Evolutionary conservation across 805 yeast genomes (phyloP).

Genomic region (Brettanomyces naardenensis): DNA sequence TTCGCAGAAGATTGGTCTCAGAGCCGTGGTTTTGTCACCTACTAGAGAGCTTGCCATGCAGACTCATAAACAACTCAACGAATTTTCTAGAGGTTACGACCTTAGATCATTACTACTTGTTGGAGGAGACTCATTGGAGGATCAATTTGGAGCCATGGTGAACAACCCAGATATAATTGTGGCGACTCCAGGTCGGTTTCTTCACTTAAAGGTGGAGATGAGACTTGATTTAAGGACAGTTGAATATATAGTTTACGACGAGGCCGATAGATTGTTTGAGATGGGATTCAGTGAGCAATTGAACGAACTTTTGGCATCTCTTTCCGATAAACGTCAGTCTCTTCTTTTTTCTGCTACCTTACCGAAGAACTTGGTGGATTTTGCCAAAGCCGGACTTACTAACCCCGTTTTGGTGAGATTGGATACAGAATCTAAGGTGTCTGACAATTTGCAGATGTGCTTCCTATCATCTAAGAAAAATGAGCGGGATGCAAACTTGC

Average conservation of each 20-base stretch:
- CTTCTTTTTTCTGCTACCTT: constrained; percentile 90
- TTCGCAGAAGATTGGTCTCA: constrained; percentile 77
- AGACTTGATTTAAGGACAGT: constrained; percentile 70
- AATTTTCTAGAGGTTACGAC: constrained; percentile 78
- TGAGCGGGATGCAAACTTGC: constrained; percentile 84
- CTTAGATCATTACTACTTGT: constrained; percentile 73
- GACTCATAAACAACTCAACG: constrained; percentile 82
- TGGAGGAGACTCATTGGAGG: constrained; percentile 99
- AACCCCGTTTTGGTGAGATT: constrained; percentile 89
- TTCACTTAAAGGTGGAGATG: constrained; percentile 96
- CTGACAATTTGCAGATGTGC: constrained; percentile 87
- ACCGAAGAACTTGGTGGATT: constrained; percentile 86
- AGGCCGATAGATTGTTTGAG: constrained; percentile 94
- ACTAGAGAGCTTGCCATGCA: constrained; percentile 95
- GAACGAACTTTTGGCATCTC: constrained; percentile 76
- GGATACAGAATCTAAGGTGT: constrained; percentile 86
- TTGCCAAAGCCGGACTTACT: constrained; percentile 92
- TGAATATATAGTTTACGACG: constrained; percentile 92
- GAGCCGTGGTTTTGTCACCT: constrained; percentile 88
- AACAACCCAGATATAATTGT: constrained; percentile 88
- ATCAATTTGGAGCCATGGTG: constrained; percentile 90
- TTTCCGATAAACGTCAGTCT: constrained; percentile 81
- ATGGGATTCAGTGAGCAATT: constrained; percentile 94
- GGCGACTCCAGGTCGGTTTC: constrained; percentile 96
- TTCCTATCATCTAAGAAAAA: constrained; percentile 72